Percentiles rank a stretch among this genome's conserved stretches.
phyloP scores from a whole-genome alignment of 73 alveolate species.

The Tetrahymena elliotti region DNA sequence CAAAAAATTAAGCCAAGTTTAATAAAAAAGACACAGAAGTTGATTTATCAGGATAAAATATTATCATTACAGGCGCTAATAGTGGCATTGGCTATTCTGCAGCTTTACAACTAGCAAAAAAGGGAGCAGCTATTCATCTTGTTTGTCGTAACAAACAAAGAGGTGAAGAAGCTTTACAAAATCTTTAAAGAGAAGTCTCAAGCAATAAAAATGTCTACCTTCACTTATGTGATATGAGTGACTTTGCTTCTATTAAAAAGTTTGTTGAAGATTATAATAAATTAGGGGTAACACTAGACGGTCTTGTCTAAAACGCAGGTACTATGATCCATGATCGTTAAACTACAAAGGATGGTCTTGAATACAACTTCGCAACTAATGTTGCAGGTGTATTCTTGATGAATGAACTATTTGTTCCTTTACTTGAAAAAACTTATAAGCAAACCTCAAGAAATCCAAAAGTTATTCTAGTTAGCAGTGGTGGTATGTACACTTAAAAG shows the following conservation, averaged over 20 bases:
- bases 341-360: not conserved
- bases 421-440: not conserved
- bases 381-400: not conserved
- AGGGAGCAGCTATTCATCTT: not conserved
- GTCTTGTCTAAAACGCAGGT: not conserved
- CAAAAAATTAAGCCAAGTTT: not conserved
- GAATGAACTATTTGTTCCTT: not conserved
- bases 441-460: not conserved
- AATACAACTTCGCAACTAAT: not conserved
- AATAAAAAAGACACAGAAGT: not conserved
- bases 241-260: not conserved
- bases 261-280: not conserved
- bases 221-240: not conserved
- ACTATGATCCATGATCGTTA: not conserved
- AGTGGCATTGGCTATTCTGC: not conserved
- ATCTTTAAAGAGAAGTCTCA: not conserved
- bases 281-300: not conserved
- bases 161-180: not conserved
- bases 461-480: not conserved
- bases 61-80: not conserved
- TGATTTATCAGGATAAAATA: not conserved
- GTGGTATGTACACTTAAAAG: not conserved
- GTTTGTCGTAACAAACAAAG: not conserved
- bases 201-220: not conserved
- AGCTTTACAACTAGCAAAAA: not conserved